Conservation (phyloP, 352 stramenopile species). For the Pythium dissimile region DNA sequence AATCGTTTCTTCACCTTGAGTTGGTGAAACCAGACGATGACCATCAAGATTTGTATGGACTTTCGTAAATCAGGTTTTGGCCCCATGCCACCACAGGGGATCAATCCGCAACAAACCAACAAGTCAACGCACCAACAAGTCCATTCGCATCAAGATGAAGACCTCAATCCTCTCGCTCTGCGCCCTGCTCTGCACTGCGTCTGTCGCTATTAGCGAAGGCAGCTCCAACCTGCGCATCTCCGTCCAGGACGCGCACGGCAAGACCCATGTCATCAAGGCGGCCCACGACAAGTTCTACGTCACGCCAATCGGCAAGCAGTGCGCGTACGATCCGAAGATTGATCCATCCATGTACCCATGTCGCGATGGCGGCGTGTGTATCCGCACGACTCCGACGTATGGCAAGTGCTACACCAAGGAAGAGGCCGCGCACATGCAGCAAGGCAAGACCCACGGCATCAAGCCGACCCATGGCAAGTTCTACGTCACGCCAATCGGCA, state of each 20-base stretch:
- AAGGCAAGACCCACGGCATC: neutral
- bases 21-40: too few relatives aligned
- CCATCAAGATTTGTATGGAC: too few relatives aligned
- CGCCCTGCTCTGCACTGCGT: neutral
- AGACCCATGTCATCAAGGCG: neutral
- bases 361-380: constrained; percentile 33
- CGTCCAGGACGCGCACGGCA: neutral
- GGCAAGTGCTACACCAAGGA: constrained; percentile 38
- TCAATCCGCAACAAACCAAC: too few relatives aligned
- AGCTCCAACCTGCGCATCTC: neutral
- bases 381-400: constrained; percentile 55
- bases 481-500: constrained; percentile 49
- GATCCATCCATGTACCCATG: constrained; percentile 57
- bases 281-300: neutral
- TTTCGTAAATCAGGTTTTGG: too few relatives aligned
- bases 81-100: too few relatives aligned
- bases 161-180: neutral
- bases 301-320: constrained; percentile 35
- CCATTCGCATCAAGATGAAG: too few relatives aligned
- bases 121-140: too few relatives aligned
- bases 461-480: constrained; percentile 35
- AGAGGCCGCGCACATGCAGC: constrained; percentile 1
- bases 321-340: constrained; percentile 51
- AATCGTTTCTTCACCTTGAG: too few relatives aligned
- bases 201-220: too few relatives aligned